phyloP scores from a whole-genome alignment of 768 basidiomycete species.

The Kwoniella pini region DNA sequence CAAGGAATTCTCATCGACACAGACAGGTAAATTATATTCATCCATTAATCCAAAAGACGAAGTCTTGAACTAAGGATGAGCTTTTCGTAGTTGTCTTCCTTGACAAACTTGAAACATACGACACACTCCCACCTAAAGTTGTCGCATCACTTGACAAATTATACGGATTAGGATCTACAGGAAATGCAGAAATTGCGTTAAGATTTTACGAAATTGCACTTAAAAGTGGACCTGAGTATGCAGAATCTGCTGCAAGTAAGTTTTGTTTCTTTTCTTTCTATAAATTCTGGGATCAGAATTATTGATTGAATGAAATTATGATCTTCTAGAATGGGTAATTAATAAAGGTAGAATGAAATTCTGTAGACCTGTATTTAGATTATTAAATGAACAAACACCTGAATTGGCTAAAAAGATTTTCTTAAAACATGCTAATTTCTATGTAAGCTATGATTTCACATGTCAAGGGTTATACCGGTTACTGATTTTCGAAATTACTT shows the following conservation, averaged over 20 bases:
- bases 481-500: not conserved
- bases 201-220: slow-evolving; percentile 77
- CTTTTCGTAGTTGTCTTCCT: slow-evolving; percentile 71
- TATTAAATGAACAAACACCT: slow-evolving; percentile 49
- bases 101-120: slow-evolving; percentile 69
- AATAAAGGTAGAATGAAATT: slow-evolving; percentile 55
- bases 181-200: slow-evolving; percentile 74
- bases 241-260: slow-evolving; percentile 51
- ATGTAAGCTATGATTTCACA: slow-evolving; percentile 29
- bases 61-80: not conserved
- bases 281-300: not conserved
- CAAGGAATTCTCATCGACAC: slow-evolving; percentile 68
- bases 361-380: slow-evolving; percentile 52
- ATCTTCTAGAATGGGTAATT: slow-evolving; percentile 46
- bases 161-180: slow-evolving; percentile 61
- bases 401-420: slow-evolving; percentile 55
- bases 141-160: slow-evolving; percentile 63
- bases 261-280: no score
- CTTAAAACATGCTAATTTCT: slow-evolving; percentile 50
- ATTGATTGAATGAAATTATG: slow-evolving; percentile 2
- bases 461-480: not conserved
- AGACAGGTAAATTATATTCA: slow-evolving; percentile 63
- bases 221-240: slow-evolving; percentile 52
- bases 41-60: not conserved
- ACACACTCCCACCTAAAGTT: slow-evolving; percentile 64